Evolutionary conservation across 2,329 filamentous ascomycete genomes (phyloP).

Genomic region (Scolecobasidium constrictum): DNA sequence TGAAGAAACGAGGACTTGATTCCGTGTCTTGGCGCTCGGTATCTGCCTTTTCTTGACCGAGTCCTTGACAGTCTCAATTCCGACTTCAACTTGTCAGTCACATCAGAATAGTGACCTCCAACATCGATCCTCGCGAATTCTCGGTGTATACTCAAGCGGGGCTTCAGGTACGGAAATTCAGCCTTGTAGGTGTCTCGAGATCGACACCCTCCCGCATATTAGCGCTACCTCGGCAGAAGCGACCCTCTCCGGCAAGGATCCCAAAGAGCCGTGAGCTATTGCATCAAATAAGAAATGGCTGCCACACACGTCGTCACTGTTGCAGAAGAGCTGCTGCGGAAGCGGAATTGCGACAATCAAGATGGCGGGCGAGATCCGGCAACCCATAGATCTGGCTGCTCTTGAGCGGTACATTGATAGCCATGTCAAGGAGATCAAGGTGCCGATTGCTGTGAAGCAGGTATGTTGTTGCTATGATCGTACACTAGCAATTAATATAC

Average conservation of each 20-base stretch:
- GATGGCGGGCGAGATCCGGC: constrained; percentile 81
- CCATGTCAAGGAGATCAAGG: constrained; percentile 73
- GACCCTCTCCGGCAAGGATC: background rate
- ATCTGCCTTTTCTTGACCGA: too few relatives aligned
- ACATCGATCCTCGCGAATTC: too few relatives aligned
- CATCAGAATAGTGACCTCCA: too few relatives aligned
- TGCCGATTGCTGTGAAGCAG: constrained; percentile 81
- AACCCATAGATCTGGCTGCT: constrained; percentile 74
- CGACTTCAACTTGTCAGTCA: too few relatives aligned
- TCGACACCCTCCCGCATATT: background rate
- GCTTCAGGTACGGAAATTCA: too few relatives aligned
- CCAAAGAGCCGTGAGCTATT: background rate
- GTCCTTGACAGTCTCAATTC: too few relatives aligned
- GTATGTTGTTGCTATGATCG: constrained; percentile 38
- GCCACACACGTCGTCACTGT: background rate
- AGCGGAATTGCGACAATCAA: too few relatives aligned
- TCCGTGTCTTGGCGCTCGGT: too few relatives aligned
- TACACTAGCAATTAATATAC: constrained; percentile 2
- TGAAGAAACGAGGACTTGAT: too few relatives aligned
- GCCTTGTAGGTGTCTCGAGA: too few relatives aligned
- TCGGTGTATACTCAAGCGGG: too few relatives aligned
- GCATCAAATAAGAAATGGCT: background rate
- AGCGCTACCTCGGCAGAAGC: background rate
- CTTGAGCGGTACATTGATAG: constrained; percentile 68
- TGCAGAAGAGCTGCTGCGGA: too few relatives aligned